Conservation (phyloP, 2,329 filamentous ascomycete genomes). For the Fusarium albidum region DNA sequence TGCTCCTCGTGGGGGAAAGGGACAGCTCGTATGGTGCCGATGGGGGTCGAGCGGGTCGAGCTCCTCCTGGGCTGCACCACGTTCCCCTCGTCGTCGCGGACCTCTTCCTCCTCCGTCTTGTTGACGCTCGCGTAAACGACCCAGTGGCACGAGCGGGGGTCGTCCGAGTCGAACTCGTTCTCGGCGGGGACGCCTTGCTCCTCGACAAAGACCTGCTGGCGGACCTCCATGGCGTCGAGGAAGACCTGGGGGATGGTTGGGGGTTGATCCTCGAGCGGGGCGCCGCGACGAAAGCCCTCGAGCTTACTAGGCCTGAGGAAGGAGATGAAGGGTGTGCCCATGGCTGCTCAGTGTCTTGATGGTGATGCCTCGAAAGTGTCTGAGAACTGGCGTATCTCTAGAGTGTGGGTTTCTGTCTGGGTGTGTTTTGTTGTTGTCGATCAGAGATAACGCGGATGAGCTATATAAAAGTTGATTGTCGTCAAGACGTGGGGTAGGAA, state of each 20-base stretch:
- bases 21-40: slow-evolving; percentile 81
- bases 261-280: slow-evolving; percentile 54
- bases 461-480: not conserved
- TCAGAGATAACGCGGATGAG: not conserved
- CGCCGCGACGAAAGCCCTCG: slow-evolving; percentile 54
- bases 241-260: slow-evolving; percentile 62
- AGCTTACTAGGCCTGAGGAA: slow-evolving; percentile 59
- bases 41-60: slow-evolving; percentile 57
- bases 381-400: too few species aligned
- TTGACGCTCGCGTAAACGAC: slow-evolving; percentile 78
- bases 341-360: slow-evolving; percentile 35
- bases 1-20: slow-evolving; percentile 80
- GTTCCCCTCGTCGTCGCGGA: slow-evolving; percentile 53
- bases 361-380: not conserved
- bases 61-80: slow-evolving; percentile 53
- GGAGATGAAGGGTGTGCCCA: slow-evolving; percentile 60
- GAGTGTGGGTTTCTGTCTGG: too few species aligned
- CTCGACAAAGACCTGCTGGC: slow-evolving; percentile 66
- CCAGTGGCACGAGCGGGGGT: slow-evolving; percentile 84
- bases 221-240: slow-evolving; percentile 69
- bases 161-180: slow-evolving; percentile 83
- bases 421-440: not conserved
- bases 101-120: slow-evolving; percentile 52
- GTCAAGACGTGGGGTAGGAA: too few species aligned
- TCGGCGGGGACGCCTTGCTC: slow-evolving; percentile 68